A percentile compares a stretch with the other conserved stretches of the same genome.
Evolutionary conservation across 768 basidiomycete species (phyloP).

Genomic region (Trametes maxima): DNA sequence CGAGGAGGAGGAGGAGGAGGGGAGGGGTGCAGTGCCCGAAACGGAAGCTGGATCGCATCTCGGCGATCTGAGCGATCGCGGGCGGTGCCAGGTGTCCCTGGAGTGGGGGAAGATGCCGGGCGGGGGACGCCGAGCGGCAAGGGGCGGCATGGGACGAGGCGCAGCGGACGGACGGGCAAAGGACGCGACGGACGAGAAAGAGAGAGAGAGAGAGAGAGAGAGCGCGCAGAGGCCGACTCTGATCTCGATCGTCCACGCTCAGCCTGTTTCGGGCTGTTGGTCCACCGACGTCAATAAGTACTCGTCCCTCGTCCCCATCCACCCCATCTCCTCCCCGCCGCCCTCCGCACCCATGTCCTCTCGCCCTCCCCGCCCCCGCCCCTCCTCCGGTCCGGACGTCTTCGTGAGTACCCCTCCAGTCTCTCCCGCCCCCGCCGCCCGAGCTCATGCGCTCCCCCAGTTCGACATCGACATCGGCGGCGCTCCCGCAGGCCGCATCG

Average conservation of each 20-base stretch:
- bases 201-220: too few relatives aligned
- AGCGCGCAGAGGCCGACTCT: too few relatives aligned
- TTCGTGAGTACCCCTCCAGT: slow-evolving; percentile 16
- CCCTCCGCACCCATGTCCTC: neutral
- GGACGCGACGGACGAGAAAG: too few relatives aligned
- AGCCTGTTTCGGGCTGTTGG: neutral
- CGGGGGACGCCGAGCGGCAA: neutral
- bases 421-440: neutral
- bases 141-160: neutral
- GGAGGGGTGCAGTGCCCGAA: too few relatives aligned
- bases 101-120: slow-evolving; percentile 5
- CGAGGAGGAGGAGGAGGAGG: too few relatives aligned
- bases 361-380: neutral
- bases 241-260: neutral
- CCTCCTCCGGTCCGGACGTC: slow-evolving; percentile 30
- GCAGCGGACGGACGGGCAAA: neutral
- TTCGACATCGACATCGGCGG: slow-evolving; percentile 67
- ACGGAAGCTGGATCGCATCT: neutral
- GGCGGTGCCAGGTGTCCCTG: neutral
- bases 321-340: neutral
- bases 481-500: slow-evolving; percentile 65
- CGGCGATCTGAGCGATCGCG: neutral
- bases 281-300: neutral
- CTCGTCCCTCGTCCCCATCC: neutral
- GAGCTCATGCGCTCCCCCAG: slow-evolving; percentile 36